phyloP scores from a whole-genome alignment of 495 filamentous ascomycete species.

The Aspergillus taichungensis region DNA sequence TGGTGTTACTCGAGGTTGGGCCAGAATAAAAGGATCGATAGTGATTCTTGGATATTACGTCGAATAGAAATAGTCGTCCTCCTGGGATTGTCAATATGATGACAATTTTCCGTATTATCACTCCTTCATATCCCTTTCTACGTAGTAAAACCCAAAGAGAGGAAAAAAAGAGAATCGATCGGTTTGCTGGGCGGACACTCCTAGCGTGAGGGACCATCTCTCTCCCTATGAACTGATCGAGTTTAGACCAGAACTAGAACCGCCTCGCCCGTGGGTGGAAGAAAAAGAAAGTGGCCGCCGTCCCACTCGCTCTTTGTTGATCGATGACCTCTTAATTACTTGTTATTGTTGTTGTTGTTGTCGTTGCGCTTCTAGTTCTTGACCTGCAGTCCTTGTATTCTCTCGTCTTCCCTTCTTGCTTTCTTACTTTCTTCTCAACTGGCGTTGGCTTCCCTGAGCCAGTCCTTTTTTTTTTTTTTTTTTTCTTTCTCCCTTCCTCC shows the following conservation, averaged over 20 bases:
- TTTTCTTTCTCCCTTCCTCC: constrained; percentile 14
- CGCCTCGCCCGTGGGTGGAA: constrained; percentile 8
- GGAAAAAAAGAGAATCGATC: too few species aligned
- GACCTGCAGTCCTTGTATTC: constrained; percentile 3
- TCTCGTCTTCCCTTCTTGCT: constrained; percentile 8
- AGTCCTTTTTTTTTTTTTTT: constrained; percentile 16
- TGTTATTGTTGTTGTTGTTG: constrained; percentile 11
- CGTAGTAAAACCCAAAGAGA: not conserved
- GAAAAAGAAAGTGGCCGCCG: constrained; percentile 11
- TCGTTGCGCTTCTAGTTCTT: constrained; percentile 7
- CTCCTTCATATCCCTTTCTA: not conserved
- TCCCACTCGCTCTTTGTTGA: constrained; percentile 16
- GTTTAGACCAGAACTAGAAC: constrained; percentile 13
- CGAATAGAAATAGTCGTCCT: too few species aligned
- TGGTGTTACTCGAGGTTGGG: too few species aligned
- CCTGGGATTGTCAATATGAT: too few species aligned
- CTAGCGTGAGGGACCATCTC: constrained; percentile 11
- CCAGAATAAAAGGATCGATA: too few species aligned
- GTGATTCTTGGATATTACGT: too few species aligned
- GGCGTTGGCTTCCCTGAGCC: constrained; percentile 2
- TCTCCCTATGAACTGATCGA: constrained; percentile 10
- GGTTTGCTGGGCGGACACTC: constrained; percentile 16
- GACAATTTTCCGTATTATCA: too few species aligned
- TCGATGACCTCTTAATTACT: constrained; percentile 8
- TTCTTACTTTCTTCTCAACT: too few species aligned